phyloP scores from a whole-genome alignment of 192 early-diverging fungal genomes.

The Linnemannia elongata region DNA sequence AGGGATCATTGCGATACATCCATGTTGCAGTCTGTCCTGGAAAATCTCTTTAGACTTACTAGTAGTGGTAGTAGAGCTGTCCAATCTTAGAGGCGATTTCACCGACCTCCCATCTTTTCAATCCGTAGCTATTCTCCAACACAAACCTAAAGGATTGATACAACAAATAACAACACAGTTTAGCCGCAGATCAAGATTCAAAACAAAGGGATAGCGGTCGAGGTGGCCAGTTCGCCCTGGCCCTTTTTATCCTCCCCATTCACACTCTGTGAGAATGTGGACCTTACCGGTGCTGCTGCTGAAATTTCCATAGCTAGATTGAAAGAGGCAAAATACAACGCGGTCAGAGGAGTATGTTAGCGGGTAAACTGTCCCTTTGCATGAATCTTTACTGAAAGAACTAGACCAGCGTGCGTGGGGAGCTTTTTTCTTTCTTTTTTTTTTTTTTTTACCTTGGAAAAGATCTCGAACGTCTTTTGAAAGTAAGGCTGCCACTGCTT shows the following conservation, averaged over 20 bases:
- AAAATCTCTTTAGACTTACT: constrained; percentile 58
- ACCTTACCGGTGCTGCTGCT: constrained; percentile 86
- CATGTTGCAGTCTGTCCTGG: constrained; percentile 66
- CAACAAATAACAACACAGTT: neutral
- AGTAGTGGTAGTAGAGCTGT: constrained; percentile 88
- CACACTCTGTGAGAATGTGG: neutral
- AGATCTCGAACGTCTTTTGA: constrained; percentile 97
- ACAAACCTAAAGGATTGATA: constrained; percentile 66
- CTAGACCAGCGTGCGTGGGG: neutral
- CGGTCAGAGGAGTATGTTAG: neutral
- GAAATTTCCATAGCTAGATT: constrained; percentile 91
- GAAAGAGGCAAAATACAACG: neutral
- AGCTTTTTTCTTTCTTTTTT: neutral
- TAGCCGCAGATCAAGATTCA: neutral
- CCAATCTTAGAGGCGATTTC: constrained; percentile 99
- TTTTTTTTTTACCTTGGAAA: constrained; percentile 73
- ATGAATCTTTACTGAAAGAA: neutral
- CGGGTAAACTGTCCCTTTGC: neutral
- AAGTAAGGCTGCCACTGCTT: constrained; percentile 86
- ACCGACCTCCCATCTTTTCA: constrained; percentile 98
- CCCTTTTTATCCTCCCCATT: neutral
- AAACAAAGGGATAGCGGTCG: neutral
- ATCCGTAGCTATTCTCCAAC: constrained; percentile 92
- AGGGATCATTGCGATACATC: constrained; percentile 43
- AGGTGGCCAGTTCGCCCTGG: neutral